A percentile compares a stretch with the other conserved stretches of the same genome.
phyloP scores from a whole-genome alignment of 2,329 filamentous ascomycete species.

The Fusarium caatingaense region DNA sequence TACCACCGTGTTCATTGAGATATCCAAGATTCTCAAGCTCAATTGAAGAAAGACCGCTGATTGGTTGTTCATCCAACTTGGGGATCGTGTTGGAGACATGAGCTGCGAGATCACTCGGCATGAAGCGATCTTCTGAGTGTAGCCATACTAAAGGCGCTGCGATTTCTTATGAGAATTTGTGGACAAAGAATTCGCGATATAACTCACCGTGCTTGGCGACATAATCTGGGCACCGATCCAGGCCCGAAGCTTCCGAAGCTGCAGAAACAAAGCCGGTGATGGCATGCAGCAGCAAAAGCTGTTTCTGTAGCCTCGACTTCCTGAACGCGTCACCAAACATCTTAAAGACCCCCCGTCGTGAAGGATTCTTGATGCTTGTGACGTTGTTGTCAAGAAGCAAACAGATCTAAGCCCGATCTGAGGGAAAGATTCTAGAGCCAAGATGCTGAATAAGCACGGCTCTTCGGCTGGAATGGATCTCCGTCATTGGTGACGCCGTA shows the following conservation, averaged over 20 bases:
- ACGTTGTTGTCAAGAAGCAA: constrained; percentile 11
- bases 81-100: constrained; percentile 49
- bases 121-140: constrained; percentile 49
- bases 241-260: constrained; percentile 6
- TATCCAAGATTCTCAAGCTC: constrained; percentile 47
- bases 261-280: constrained; percentile 17
- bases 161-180: not conserved
- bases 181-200: not conserved
- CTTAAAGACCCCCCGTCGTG: not conserved
- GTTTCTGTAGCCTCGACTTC: constrained; percentile 3
- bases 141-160: constrained; percentile 50
- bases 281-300: constrained; percentile 12
- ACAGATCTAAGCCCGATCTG: constrained; percentile 9
- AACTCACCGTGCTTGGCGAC: constrained; percentile 48
- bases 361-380: not conserved
- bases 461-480: constrained; percentile 4
- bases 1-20: constrained; percentile 38
- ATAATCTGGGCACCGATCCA: constrained; percentile 45
- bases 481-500: constrained; percentile 8
- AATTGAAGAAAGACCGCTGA: constrained; percentile 36
- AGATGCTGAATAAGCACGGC: constrained; percentile 26
- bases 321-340: constrained; percentile 17
- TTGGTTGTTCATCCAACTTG: constrained; percentile 28
- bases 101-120: constrained; percentile 47
- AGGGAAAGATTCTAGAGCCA: constrained; percentile 10